Evolutionary conservation across 2,329 filamentous ascomycete genomes (phyloP).

Genomic region (Nothophoma quercina): DNA sequence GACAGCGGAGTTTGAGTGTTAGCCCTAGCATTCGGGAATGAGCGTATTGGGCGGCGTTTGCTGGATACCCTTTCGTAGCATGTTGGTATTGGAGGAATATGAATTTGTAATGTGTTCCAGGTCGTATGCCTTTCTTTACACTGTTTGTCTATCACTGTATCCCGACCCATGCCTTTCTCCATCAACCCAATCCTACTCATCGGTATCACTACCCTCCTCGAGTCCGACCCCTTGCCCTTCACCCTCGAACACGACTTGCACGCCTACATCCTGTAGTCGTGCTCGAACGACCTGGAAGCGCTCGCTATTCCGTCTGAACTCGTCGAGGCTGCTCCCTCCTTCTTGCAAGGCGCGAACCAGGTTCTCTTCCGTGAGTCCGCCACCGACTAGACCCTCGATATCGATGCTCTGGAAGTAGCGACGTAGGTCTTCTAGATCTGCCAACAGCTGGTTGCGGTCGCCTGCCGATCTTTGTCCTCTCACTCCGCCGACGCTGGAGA

Average conservation of each 20-base stretch:
- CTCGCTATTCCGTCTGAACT: constrained; percentile 40
- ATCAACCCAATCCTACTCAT: neutral
- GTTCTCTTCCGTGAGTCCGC: constrained; percentile 27
- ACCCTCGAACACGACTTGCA: constrained; percentile 37
- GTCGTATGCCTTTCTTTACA: too few species aligned
- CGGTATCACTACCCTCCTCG: neutral
- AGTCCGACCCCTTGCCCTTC: neutral
- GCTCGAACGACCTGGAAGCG: constrained; percentile 28
- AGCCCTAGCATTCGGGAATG: constrained; percentile 16
- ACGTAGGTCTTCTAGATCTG: constrained; percentile 36
- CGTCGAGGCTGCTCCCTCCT: constrained; percentile 31
- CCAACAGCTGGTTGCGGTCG: constrained; percentile 29
- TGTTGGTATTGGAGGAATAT: too few species aligned
- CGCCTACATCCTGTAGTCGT: constrained; percentile 34
- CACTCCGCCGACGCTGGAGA: neutral
- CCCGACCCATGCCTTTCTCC: too few species aligned
- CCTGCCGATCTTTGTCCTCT: constrained; percentile 2
- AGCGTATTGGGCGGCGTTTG: neutral
- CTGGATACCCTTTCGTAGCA: constrained; percentile 1
- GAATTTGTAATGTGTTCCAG: too few species aligned
- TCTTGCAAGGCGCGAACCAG: constrained; percentile 30
- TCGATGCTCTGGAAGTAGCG: constrained; percentile 40
- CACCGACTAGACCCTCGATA: constrained; percentile 27
- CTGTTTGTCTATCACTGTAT: too few species aligned
- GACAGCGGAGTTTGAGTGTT: constrained; percentile 11